Evolutionary conservation across 2,329 filamentous ascomycete species (phyloP).

Genomic region (Coniochaeta ligniaria): DNA sequence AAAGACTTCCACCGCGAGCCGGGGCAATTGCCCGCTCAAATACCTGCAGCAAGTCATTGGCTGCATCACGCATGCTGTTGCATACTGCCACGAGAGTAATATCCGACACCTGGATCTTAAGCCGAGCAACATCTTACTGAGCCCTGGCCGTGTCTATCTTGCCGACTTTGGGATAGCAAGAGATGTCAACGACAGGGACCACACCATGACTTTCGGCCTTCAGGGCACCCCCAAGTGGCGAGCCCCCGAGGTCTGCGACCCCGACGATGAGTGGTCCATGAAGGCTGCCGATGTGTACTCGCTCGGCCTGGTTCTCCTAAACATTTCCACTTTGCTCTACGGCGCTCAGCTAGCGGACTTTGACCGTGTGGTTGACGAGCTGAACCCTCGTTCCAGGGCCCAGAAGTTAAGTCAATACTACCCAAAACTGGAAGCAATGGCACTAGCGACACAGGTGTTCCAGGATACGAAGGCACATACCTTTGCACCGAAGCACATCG

Average conservation of each 20-base stretch:
- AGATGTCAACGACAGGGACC: conserved; percentile 35
- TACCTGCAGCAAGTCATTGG: conserved; percentile 35
- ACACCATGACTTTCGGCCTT: conserved; percentile 33
- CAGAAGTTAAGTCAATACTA: conserved; percentile 27
- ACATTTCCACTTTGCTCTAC: conserved; percentile 35
- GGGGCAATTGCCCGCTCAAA: conserved; percentile 26
- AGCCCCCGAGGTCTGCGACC: conserved; percentile 34
- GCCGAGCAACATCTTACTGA: conserved; percentile 39
- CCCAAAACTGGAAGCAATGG: conserved; percentile 23
- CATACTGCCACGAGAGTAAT: conserved; percentile 31
- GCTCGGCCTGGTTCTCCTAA: conserved; percentile 37
- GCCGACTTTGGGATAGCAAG: conserved; percentile 42
- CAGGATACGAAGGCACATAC: conserved; percentile 28
- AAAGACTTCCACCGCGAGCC: conserved; percentile 10
- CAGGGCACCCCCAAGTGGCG: conserved; percentile 37
- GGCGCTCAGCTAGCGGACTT: conserved; percentile 29
- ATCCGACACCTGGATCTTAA: conserved; percentile 41
- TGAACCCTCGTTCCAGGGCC: conserved; percentile 16
- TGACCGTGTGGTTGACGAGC: conserved; percentile 26
- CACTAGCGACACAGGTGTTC: conserved; percentile 28
- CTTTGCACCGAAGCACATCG: conserved; percentile 30
- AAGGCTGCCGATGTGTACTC: conserved; percentile 40
- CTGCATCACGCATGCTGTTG: conserved; percentile 34
- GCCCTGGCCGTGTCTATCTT: conserved; percentile 35
- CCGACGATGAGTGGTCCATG: conserved; percentile 33